Base-by-base conservation (phyloP, 148 eudicot genomes). In the Silene conica region DNA sequence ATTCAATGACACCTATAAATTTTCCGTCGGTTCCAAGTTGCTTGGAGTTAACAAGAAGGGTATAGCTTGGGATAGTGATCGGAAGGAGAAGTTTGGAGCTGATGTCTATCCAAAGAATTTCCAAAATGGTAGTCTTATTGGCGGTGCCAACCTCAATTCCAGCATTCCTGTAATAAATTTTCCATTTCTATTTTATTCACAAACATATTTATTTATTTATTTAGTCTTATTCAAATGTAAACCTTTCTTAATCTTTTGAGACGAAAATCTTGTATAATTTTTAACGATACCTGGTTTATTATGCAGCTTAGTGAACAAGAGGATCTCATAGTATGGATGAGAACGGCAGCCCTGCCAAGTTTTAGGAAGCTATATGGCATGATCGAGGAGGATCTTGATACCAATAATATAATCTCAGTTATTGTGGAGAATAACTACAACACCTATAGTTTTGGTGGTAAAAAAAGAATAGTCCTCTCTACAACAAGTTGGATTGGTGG, bases 281-380 rank as follows among this genome's bases (percentile, higher is more conserved):
- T 12, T 25, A 55, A 21, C 16, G 15, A 5, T 22, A 45, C 57
- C 14, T 23, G 18, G 48, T 20, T 63, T 73, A 45, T 76, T 26
- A 50, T 77, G 81, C 86, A 94, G 98, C 82, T 94, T 73, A 88
- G 82, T 65, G 79, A 91, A 43, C 98, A 94, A 82, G 93, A 86
- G 76, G 96, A 94, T 78, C 96, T 94, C 69, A 89, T 91, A 41
- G 98, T 94, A 31, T 93, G 98, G 98, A 91, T 93, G 98, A 78
- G 98, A 80, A 89, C 97, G 43, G 98, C 98, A 16, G 97, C 98
- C 38, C 82, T 94, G 45, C 90, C 98, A 66, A 88, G 67, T 68
- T 94, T 94, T 73, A 79, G 97, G 81, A 91, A 94, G 83, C 81
- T 94, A 25, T 94, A 91, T 64, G 98, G 98, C 66, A 89, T 80